A percentile compares a stretch with the other conserved stretches of the same genome.
Evolutionary conservation across 2,329 filamentous ascomycete genomes (phyloP).

Genomic region (Aspergillus viridinutans): DNA sequence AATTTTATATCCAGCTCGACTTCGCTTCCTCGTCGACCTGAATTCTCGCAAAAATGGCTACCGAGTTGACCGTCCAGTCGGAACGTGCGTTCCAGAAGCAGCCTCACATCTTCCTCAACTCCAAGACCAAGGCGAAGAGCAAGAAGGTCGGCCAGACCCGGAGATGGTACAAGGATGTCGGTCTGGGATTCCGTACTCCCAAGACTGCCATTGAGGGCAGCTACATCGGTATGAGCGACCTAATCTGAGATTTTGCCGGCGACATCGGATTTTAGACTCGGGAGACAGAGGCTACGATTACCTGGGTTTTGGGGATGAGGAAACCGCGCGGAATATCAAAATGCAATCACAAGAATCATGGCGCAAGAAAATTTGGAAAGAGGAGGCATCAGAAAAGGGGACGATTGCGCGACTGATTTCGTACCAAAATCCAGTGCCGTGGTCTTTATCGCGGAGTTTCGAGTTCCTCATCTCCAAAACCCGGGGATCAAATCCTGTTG

Average conservation of each 20-base stretch:
- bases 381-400: not conserved
- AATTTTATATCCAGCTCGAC: conserved; percentile 33
- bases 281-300: conserved; percentile 9
- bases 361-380: not conserved
- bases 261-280: conserved; percentile 14
- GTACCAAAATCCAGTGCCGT: not conserved
- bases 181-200: conserved; percentile 98
- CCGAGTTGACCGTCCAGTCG: conserved; percentile 98
- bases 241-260: conserved; percentile 19
- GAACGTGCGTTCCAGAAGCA: conserved; percentile 99
- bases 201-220: conserved; percentile 97
- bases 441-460: not conserved
- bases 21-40: conserved; percentile 41
- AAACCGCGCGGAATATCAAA: conserved; percentile 1
- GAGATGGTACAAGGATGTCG: conserved; percentile 99
- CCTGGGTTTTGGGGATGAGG: conserved; percentile 15
- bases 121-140: conserved; percentile 82
- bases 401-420: not conserved
- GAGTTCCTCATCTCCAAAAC: conserved; percentile 13
- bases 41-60: conserved; percentile 74
- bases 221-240: conserved; percentile 86
- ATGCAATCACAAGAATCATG: not conserved
- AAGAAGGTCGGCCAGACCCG: conserved; percentile 83
- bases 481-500: conserved; percentile 2
- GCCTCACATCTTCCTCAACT: conserved; percentile 99